phyloP scores from a whole-genome alignment of 129 eudicot species.

The Centella asiatica region DNA sequence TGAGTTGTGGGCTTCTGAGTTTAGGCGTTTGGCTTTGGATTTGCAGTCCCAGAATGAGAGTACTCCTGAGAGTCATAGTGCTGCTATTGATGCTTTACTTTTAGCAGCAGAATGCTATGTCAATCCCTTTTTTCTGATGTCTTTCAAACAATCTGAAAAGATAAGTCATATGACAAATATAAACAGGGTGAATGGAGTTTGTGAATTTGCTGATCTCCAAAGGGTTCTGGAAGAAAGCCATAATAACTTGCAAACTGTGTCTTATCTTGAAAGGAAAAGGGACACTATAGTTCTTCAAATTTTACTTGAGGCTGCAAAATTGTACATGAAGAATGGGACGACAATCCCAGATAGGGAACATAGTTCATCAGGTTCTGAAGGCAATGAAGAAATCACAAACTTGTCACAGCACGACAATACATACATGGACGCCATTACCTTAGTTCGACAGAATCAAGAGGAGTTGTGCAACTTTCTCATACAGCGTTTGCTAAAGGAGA shows the following conservation, averaged over 20 bases:
- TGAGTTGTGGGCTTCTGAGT: conserved; percentile 82
- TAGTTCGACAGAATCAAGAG: conserved; percentile 76
- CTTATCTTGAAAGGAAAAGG: conserved; percentile 67
- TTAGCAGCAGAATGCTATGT: conserved; percentile 89
- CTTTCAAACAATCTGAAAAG: conserved; percentile 33
- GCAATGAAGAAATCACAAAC: conserved; percentile 39
- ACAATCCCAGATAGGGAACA: conserved; percentile 21
- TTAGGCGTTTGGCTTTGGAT: conserved; percentile 70
- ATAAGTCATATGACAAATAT: conserved; percentile 11
- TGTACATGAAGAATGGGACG: conserved; percentile 46
- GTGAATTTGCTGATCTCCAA: conserved; percentile 42
- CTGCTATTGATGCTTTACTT: conserved; percentile 84
- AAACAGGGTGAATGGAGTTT: conserved; percentile 18
- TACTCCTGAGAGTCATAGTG: conserved; percentile 63
- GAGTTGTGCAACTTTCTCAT: conserved; percentile 63
- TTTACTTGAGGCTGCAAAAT: conserved; percentile 87
- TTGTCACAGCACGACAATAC: conserved; percentile 41
- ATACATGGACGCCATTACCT: conserved; percentile 76
- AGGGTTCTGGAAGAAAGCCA: conserved; percentile 35
- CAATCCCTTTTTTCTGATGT: conserved; percentile 67
- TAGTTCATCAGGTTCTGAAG: conserved; percentile 28
- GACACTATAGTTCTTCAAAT: conserved; percentile 74
- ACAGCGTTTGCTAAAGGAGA: conserved; percentile 45
- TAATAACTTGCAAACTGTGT: conserved; percentile 47
- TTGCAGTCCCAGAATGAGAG: conserved; percentile 52